Conservation (phyloP, 257 asterid species). For the Marsdenia floribunda region DNA sequence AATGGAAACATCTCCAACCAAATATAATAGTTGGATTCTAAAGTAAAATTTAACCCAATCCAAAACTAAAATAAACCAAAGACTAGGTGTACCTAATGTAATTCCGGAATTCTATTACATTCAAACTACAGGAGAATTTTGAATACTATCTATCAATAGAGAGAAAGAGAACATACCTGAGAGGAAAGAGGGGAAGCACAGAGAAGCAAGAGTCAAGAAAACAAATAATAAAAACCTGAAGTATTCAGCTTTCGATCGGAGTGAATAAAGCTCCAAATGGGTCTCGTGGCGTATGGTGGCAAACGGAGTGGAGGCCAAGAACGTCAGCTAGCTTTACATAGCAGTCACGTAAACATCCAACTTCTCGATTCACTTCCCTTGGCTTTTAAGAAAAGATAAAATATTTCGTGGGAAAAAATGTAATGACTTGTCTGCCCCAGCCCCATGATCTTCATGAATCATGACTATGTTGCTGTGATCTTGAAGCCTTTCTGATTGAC, state of each 20-base stretch:
- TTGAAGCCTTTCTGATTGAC: not conserved
- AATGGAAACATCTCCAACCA: not conserved
- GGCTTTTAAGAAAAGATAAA: constrained; percentile 54
- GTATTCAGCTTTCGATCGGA: not conserved
- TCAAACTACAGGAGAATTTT: no score
- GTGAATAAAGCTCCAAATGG: not conserved
- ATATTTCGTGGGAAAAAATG: constrained; percentile 20
- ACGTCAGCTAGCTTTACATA: constrained; percentile 33
- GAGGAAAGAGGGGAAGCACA: constrained; percentile 10
- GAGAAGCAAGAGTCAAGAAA: not conserved
- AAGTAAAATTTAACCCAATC: not conserved
- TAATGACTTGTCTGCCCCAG: constrained; percentile 27
- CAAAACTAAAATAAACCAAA: not conserved
- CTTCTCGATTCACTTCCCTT: constrained; percentile 27
- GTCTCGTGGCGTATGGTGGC: constrained; percentile 4
- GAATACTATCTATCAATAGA: not conserved
- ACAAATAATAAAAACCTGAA: constrained; percentile 3
- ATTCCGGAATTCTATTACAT: no score
- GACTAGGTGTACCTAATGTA: not conserved
- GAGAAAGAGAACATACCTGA: constrained; percentile 15
- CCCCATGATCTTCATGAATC: no score
- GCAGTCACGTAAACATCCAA: constrained; percentile 57
- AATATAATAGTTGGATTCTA: not conserved
- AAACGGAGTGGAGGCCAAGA: constrained; percentile 35
- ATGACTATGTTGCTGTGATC: not conserved